phyloP scores from a whole-genome alignment of 208 protist species.

The Acanthamoeba castellanii region DNA sequence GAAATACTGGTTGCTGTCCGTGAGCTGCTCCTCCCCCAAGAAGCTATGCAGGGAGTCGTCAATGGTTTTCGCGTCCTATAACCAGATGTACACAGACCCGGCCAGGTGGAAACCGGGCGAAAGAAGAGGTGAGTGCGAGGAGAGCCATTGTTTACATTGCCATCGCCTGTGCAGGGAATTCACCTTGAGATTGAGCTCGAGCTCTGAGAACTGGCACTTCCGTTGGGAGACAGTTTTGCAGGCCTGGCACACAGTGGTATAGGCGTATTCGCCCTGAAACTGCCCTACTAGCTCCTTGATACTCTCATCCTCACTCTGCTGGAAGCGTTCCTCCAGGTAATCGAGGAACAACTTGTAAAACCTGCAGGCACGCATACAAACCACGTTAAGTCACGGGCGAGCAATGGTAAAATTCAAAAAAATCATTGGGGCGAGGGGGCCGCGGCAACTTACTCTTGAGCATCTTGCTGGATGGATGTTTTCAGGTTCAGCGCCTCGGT shows the following conservation, averaged over 20 bases:
- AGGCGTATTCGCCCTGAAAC: slow-evolving; percentile 74
- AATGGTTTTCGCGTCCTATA: slow-evolving; percentile 27
- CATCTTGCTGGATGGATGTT: slow-evolving; percentile 73
- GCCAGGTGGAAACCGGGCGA: not conserved
- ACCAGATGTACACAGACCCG: not conserved
- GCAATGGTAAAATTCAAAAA: no score
- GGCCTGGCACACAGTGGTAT: slow-evolving; percentile 70
- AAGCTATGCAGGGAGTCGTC: slow-evolving; percentile 35
- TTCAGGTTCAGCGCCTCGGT: slow-evolving; percentile 60
- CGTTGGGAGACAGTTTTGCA: slow-evolving; percentile 66
- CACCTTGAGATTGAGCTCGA: slow-evolving; percentile 74
- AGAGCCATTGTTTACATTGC: not conserved
- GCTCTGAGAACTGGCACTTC: slow-evolving; percentile 63
- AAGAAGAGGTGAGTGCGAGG: not conserved
- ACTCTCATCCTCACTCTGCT: not conserved
- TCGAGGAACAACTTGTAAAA: slow-evolving; percentile 73
- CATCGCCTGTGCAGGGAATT: not conserved
- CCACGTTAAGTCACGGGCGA: no score
- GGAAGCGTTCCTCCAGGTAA: slow-evolving; percentile 67
- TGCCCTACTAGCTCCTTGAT: slow-evolving; percentile 2
- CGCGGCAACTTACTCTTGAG: slow-evolving; percentile 56
- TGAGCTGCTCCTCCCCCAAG: slow-evolving; percentile 58
- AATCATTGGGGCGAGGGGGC: no score
- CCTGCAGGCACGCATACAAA: not conserved
- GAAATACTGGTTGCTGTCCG: slow-evolving; percentile 51